Base-by-base conservation (phyloP, 768 basidiomycete genomes). In the Coprinellus micaceus region DNA sequence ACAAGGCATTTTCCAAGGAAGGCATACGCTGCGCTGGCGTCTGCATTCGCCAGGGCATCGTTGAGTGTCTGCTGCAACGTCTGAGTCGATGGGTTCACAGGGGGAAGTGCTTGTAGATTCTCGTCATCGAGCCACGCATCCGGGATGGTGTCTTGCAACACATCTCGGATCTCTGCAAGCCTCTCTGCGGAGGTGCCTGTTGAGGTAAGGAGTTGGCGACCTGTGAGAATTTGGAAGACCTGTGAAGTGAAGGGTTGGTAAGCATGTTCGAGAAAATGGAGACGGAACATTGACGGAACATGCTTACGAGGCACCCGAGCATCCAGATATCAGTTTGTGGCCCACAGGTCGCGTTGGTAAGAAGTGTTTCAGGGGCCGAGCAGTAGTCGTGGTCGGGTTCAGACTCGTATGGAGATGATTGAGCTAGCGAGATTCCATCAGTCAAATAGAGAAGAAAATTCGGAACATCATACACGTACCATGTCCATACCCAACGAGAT, bases 191-290 rank as follows among this genome's bases (percentile, higher is more conserved):
- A 17, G 40, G 40, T 43, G n/a, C n/a, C n/a, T 17, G 40, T 43
- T 17, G 40, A 43, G 7, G 40, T 10, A 19, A 92, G 54, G 82
- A 74, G 21, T 83, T 77, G 24, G 77, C 80, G 12, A 89, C 90
- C 44, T 74, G 72, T 3, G 72, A 68, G 61, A 83, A 89, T 62
- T 81, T 81, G 61, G 79, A 82, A 43, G 72, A 71, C 62, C 83
- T 79, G 72, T 91, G 33, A 33, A 33, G 6, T 6, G 13, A 33
- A 6, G 33, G 13, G 33, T 33, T 13, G 13, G 33, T 33, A 6
- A 13, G 33, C 33, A 33, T 33, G n/a, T n/a, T n/a, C n/a, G 13
- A 13, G 33, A 13, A 33, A 43, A 21, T 43, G 40, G n/a, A n/a
- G n/a, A n/a, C n/a, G n/a, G n/a, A n/a, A n/a, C n/a, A n/a, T n/a